Evolutionary conservation across 371 early-diverging fungal genomes (phyloP).

Genomic region (Entomophthora muscae): DNA sequence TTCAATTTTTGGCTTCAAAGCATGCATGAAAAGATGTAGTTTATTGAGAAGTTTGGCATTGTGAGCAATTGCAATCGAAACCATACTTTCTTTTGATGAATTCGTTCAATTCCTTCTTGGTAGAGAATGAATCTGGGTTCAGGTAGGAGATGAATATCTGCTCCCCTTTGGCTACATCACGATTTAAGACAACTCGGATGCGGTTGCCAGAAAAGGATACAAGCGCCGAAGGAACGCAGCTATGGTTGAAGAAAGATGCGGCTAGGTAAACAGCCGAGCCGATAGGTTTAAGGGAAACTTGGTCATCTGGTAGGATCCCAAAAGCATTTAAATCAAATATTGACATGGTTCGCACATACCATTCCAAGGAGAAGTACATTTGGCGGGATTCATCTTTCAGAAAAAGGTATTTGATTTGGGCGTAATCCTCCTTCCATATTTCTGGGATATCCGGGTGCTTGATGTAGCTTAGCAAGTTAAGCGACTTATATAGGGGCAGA

Average conservation of each 20-base stretch:
- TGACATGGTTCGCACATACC: constrained; percentile 1
- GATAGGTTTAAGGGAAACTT: background rate
- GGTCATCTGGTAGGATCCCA: background rate
- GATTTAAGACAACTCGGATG: background rate
- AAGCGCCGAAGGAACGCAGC: background rate
- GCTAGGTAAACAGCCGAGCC: background rate
- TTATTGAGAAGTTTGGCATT: too few relatives aligned
- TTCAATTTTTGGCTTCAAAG: too few relatives aligned
- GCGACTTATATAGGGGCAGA: background rate
- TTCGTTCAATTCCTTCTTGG: background rate
- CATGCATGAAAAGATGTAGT: too few relatives aligned
- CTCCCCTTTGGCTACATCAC: background rate
- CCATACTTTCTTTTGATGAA: background rate
- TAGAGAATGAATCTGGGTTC: background rate
- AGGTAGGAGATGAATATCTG: background rate
- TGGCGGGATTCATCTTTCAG: background rate
- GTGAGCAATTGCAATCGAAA: background rate
- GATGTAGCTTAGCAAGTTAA: background rate
- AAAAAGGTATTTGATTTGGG: background rate
- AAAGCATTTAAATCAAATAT: background rate
- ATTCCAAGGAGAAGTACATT: background rate
- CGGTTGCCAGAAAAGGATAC: background rate
- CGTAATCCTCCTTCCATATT: constrained; percentile 1
- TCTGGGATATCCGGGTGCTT: background rate
- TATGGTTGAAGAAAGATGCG: background rate